A percentile compares a stretch with the other conserved stretches of the same genome.
phyloP scores from a whole-genome alignment of 75 land plant genomes.

The Selaginella tamariscina region DNA sequence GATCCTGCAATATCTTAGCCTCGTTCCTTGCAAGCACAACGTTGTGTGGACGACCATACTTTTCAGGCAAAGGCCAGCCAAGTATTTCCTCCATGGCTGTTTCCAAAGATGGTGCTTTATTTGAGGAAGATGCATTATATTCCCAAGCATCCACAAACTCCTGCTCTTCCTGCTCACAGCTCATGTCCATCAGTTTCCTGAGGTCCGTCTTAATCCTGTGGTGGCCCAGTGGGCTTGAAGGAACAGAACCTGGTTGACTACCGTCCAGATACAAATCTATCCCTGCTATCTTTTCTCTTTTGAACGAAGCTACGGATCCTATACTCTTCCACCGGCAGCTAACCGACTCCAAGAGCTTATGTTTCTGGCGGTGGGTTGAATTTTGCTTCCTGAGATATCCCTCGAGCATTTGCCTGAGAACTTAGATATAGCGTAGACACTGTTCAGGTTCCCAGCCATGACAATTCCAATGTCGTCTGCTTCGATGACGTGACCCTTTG shows the following conservation, averaged over 20 bases:
- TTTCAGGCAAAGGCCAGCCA: conserved; percentile 17
- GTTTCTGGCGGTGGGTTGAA: conserved; percentile 3
- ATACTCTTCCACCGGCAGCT: conserved; percentile 8
- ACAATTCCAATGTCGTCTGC: conserved; percentile 21
- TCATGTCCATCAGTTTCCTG: background rate
- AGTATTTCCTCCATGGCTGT: conserved; percentile 13
- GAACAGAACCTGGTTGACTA: conserved; percentile 2
- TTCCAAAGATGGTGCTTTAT: background rate
- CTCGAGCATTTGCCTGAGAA: conserved; percentile 12
- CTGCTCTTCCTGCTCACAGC: conserved; percentile 5
- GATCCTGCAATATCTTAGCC: conserved; percentile 17
- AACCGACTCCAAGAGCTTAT: background rate
- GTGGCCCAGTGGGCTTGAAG: conserved; percentile 14
- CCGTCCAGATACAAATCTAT: background rate
- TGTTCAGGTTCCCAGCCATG: conserved; percentile 15
- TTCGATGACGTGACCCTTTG: conserved; percentile 23
- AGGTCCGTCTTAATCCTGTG: conserved; percentile 5
- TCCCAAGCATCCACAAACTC: background rate
- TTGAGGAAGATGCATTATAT: background rate
- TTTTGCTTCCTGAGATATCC: too few species aligned
- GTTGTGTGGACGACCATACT: conserved; percentile 17
- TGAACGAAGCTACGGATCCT: conserved; percentile 16
- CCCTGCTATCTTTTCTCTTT: conserved; percentile 6
- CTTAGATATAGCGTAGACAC: conserved; percentile 18
- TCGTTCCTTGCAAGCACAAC: conserved; percentile 19